These are phyloP conservation scores for Peltaster fructicola DNA, from an alignment of 2,329 filamentous ascomycete species.

Conservation along the genomic window DNA sequence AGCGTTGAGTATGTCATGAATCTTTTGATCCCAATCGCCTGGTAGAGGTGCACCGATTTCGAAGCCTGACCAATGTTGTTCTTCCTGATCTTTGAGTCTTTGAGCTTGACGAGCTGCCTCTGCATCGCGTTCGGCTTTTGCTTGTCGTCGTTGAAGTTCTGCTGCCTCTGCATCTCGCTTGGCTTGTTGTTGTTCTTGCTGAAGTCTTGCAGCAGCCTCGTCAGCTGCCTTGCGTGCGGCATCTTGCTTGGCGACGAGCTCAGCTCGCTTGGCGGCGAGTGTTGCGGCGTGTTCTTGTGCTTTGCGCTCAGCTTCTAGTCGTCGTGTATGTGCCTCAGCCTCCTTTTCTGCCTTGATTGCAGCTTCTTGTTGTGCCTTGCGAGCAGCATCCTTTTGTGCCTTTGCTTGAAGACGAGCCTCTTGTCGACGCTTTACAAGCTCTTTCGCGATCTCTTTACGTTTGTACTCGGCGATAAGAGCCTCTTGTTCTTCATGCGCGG, in stretches of 20 bases:
- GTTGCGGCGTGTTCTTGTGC: slow-evolving; percentile 1
- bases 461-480: slow-evolving; percentile 2
- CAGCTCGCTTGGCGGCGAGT: background rate
- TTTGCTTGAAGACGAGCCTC: slow-evolving; percentile 1
- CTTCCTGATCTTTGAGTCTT: too few species aligned
- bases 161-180: background rate
- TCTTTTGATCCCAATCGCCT: too few species aligned
- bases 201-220: background rate
- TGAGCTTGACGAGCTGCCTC: background rate
- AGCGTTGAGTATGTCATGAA: too few species aligned
- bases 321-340: too few species aligned
- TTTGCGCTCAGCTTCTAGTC: slow-evolving; percentile 1
- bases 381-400: too few species aligned
- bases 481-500: slow-evolving; percentile 2
- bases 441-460: background rate
- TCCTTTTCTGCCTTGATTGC: slow-evolving; percentile 3
- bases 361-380: slow-evolving; percentile 3
- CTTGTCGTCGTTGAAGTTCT: slow-evolving; percentile 1
- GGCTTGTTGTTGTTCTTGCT: background rate
- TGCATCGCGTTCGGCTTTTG: background rate
- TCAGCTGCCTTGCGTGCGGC: slow-evolving; percentile 1
- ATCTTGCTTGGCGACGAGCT: slow-evolving; percentile 2
- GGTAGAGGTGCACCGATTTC: too few species aligned
- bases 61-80: too few species aligned
- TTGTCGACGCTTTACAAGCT: slow-evolving; percentile 2